phyloP scores from a whole-genome alignment of 129 eudicot genomes.

The Artemisia annua region DNA sequence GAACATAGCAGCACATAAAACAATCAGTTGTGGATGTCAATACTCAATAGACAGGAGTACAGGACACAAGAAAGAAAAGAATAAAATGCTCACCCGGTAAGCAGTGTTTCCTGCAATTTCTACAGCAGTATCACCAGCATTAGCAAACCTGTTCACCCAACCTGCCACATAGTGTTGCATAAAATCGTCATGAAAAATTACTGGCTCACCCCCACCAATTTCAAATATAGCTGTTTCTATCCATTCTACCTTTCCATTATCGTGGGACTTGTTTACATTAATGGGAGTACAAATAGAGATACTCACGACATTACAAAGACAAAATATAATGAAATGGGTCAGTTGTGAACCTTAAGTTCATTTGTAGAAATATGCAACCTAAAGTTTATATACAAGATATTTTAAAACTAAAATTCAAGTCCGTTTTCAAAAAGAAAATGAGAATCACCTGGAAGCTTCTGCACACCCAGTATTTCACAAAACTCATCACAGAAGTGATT shows the following conservation, averaged over 20 bases:
- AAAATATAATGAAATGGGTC: not conserved
- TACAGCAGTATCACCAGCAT: conserved; percentile 94
- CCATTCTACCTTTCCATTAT: not conserved
- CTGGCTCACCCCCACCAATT: not conserved
- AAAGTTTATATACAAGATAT: not conserved
- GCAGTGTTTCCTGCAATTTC: conserved; percentile 97
- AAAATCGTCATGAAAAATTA: not conserved
- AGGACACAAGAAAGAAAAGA: not conserved
- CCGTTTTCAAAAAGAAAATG: not conserved
- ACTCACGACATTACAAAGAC: not conserved
- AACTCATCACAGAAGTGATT: conserved; percentile 97
- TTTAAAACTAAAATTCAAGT: not conserved
- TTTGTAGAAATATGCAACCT: not conserved
- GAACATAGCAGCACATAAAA: not conserved
- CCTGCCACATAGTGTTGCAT: conserved; percentile 42
- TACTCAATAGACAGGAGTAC: not conserved
- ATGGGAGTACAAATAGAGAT: conserved; percentile 4
- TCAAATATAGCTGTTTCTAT: not conserved
- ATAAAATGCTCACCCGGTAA: conserved; percentile 50
- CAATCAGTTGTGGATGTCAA: not conserved
- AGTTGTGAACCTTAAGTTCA: not conserved
- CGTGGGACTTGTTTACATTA: not conserved
- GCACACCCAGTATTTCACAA: conserved; percentile 83
- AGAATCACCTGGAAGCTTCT: conserved; percentile 77
- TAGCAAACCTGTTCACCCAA: conserved; percentile 96